These are phyloP conservation scores for Microbotryum lychnidis-dioicae DNA, from an alignment of 1,284 basidiomycete genomes.

Conservation along the genomic window DNA sequence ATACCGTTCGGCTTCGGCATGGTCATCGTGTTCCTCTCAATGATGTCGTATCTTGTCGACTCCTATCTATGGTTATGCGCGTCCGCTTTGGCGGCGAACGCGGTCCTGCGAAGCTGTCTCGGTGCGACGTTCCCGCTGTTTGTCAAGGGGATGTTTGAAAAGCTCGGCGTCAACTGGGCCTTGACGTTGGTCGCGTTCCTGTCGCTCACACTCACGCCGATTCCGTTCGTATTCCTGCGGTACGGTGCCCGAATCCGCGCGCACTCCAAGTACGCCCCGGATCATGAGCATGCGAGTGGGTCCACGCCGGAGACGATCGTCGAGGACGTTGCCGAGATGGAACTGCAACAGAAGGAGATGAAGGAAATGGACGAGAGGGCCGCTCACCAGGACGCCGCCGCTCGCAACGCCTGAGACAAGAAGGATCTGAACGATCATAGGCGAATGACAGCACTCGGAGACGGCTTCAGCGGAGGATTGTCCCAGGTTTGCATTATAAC, in stretches of 20 bases:
- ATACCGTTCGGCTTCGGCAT: slow-evolving; percentile 51
- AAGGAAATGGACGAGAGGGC: too few relatives aligned
- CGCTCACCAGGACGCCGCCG: too few relatives aligned
- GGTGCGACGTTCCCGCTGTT: slow-evolving; percentile 52
- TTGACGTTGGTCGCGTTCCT: slow-evolving; percentile 56
- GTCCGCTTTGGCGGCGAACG: slow-evolving; percentile 59
- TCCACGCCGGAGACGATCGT: too few relatives aligned
- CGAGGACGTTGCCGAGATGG: too few relatives aligned
- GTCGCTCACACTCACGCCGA: slow-evolving; percentile 49
- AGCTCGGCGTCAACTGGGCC: slow-evolving; percentile 58
- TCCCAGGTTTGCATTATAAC: too few relatives aligned
- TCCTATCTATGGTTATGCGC: slow-evolving; percentile 50
- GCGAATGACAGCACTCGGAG: too few relatives aligned
- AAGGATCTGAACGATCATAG: too few relatives aligned
- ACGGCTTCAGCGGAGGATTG: too few relatives aligned
- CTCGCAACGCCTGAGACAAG: too few relatives aligned
- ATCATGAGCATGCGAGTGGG: slow-evolving; percentile 6
- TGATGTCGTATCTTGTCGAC: slow-evolving; percentile 40
- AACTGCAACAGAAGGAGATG: too few relatives aligned
- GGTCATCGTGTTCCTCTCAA: slow-evolving; percentile 33
- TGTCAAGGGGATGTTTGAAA: slow-evolving; percentile 48
- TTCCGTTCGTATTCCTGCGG: slow-evolving; percentile 47
- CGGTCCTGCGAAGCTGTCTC: slow-evolving; percentile 56
- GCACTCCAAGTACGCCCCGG: slow-evolving; percentile 25
- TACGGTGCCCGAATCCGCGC: slow-evolving; percentile 40